These are phyloP conservation scores for Schizonepeta tenuifolia DNA, from an alignment of 257 asterid species.

Conservation along the genomic window DNA sequence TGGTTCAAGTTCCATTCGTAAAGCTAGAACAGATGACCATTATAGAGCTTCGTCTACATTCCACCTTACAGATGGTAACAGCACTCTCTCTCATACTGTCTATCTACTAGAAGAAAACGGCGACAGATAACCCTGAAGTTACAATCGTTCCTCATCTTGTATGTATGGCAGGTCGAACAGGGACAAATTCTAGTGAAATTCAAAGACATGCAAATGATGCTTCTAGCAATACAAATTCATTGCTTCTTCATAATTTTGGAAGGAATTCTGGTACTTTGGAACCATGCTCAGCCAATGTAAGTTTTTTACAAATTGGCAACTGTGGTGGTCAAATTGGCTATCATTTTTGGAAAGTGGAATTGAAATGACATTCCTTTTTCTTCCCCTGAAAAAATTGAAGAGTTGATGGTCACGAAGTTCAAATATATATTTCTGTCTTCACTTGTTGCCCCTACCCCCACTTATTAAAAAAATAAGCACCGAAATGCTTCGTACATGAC, in stretches of 20 bases:
- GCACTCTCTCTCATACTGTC: not conserved
- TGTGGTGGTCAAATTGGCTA: constrained; percentile 15
- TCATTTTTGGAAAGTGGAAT: constrained; percentile 17
- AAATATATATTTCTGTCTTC: constrained; percentile 4
- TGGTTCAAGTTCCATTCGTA: constrained; percentile 47
- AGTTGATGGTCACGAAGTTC: constrained; percentile 13
- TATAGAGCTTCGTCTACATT: constrained; percentile 37
- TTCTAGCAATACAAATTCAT: constrained; percentile 38
- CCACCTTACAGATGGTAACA: constrained; percentile 39
- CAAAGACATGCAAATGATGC: constrained; percentile 41
- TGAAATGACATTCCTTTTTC: constrained; percentile 5
- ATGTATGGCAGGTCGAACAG: constrained; percentile 46
- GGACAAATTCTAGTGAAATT: constrained; percentile 40
- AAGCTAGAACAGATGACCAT: constrained; percentile 33
- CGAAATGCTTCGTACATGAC: not conserved
- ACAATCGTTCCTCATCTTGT: constrained; percentile 26
- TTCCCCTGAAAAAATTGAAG: constrained; percentile 11
- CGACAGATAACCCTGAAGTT: constrained; percentile 24
- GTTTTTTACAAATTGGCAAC: constrained; percentile 36
- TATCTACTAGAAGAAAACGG: constrained; percentile 21
- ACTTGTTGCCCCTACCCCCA: not conserved
- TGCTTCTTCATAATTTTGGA: constrained; percentile 39
- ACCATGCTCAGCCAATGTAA: constrained; percentile 70
- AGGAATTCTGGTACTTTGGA: constrained; percentile 44
- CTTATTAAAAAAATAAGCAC: not conserved